Evolutionary conservation across 2,329 filamentous ascomycete species (phyloP).

Genomic region (Aspergillus floridensis): DNA sequence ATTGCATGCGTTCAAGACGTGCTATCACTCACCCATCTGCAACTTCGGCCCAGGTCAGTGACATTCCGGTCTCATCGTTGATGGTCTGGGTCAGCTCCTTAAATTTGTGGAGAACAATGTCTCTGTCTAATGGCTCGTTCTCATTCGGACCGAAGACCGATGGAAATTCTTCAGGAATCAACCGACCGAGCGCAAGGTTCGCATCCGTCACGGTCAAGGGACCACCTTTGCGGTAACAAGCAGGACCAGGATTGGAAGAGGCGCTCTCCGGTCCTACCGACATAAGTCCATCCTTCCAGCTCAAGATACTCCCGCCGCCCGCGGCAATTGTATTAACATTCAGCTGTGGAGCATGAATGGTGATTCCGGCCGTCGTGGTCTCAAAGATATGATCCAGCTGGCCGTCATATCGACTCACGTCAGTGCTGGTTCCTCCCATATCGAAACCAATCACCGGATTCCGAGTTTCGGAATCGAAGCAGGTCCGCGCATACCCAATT

Average conservation of each 20-base stretch:
- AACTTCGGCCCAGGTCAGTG: too few species aligned
- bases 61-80: too few species aligned
- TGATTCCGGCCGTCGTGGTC: slow-evolving; percentile 76
- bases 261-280: slow-evolving; percentile 88
- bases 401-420: slow-evolving; percentile 79
- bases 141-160: too few species aligned
- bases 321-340: too few species aligned
- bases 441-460: slow-evolving; percentile 90
- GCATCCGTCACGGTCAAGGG: slow-evolving; percentile 81
- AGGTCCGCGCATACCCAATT: neutral
- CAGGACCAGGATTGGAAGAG: slow-evolving; percentile 82
- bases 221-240: slow-evolving; percentile 85
- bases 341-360: too few species aligned
- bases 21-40: too few species aligned
- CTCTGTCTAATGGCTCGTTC: too few species aligned
- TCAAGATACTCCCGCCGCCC: slow-evolving; percentile 57
- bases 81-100: too few species aligned
- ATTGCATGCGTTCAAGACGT: too few species aligned
- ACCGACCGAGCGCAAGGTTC: too few species aligned
- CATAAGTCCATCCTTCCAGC: slow-evolving; percentile 79
- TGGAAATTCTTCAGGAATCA: too few species aligned
- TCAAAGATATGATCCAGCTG: slow-evolving; percentile 90
- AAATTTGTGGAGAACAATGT: too few species aligned
- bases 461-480: slow-evolving; percentile 8
- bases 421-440: slow-evolving; percentile 87